A percentile compares a stretch with the other conserved stretches of the same genome.
These are phyloP conservation scores for Melaleuca alternifolia DNA, from an alignment of 345 rosid genomes.

Conservation along the genomic window DNA sequence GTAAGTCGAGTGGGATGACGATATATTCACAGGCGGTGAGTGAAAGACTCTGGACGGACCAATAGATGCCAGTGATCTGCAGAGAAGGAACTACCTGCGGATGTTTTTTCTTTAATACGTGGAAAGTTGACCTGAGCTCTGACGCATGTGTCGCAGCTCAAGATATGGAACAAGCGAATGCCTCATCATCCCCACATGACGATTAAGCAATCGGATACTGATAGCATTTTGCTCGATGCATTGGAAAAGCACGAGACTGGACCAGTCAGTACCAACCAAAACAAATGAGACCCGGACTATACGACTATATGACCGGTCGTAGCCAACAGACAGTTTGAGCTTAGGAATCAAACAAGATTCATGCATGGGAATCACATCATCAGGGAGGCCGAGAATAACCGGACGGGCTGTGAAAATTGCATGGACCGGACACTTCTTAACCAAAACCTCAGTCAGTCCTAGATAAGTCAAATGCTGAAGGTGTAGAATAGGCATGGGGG, in stretches of 20 bases:
- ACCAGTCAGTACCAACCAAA: background rate
- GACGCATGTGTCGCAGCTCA: background rate
- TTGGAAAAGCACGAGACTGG: background rate
- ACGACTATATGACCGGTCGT: background rate
- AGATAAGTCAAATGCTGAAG: background rate
- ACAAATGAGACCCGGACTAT: background rate
- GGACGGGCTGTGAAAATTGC: background rate
- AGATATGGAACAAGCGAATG: background rate
- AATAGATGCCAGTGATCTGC: background rate
- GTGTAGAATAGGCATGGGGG: background rate
- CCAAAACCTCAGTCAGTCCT: background rate
- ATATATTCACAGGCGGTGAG: background rate
- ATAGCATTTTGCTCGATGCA: background rate
- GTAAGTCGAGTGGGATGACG: background rate
- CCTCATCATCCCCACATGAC: background rate
- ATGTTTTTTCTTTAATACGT: background rate
- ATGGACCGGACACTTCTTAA: background rate
- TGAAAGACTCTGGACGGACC: background rate
- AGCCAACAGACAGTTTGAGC: background rate
- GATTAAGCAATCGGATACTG: background rate
- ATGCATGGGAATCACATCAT: background rate
- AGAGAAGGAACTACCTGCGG: background rate
- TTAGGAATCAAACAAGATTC: background rate
- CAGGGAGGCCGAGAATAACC: background rate
- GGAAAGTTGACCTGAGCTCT: background rate